Evolutionary conservation across 208 protist species (phyloP), one percentile per base, ranked within the genome.

Genomic region (Polymyxa betae): DNA sequence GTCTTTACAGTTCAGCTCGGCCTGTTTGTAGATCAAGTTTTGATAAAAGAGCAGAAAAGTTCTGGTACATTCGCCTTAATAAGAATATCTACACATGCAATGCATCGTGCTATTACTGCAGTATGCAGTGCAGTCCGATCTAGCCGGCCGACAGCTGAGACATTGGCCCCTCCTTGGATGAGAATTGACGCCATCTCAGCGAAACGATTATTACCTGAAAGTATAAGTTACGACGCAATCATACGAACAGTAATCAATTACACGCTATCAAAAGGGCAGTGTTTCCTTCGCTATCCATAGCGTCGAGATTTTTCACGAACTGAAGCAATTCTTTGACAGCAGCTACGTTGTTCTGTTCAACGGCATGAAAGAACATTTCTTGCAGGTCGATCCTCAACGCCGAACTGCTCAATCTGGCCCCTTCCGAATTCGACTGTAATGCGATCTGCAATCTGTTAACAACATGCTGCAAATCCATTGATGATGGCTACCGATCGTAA

Each of bases 241-340:
- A 40, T 20, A 82, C n/a, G 40, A 43, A 5, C 5, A 38, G 72
- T 5, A 35, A 35, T 5, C 72, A 82, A 82, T 82, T 82, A 82
- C 72, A 82, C 5, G 72, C 72, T 40, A 82, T 5, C 16, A 12
- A 38, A 5, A 82, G n/a, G 5, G 35, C 10, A 35, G 16, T 82
- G 16, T 82, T 43, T 45, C 72, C 72, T 45, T 82, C 72, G 16
- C 16, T 12, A 82, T 82, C 40, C 5, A 82, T 5, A 40, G 40
- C 72, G n/a, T 82, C 40, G n/a, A 82, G 5, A 35, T 82, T n/a
- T 43, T 82, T 82, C n/a, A 82, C 40, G 16, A 45, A n/a, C 5
- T 5, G 72, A 35, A 82, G 5, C 72, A 82, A n/a, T n/a, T 82
- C 72, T 35, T 40, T 5, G 10, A 35, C n/a, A 20, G 72, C 72